Percentiles rank a stretch among this genome's conserved stretches.
These are phyloP conservation scores for Citrus hindsii DNA, from an alignment of 345 rosid genomes.

Conservation along the genomic window DNA sequence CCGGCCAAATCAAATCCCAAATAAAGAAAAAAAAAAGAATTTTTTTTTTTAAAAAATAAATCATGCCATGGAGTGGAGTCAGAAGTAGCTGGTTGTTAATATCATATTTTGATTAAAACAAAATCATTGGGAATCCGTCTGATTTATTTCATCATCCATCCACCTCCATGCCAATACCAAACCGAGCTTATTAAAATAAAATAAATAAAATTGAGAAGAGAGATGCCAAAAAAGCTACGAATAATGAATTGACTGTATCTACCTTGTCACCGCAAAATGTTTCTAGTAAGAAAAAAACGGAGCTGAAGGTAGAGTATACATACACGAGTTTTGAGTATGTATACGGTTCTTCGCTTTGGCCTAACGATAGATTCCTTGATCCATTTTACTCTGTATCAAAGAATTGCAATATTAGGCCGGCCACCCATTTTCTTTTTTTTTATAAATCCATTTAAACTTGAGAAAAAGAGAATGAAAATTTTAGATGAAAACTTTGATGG, in stretches of 20 bases:
- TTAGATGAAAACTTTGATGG: neutral
- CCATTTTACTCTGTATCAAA: conserved; percentile 17
- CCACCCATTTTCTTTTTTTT: too few relatives aligned
- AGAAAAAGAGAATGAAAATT: too few relatives aligned
- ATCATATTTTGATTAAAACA: conserved; percentile 14
- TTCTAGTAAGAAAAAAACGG: conserved; percentile 21
- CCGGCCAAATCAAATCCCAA: conserved; percentile 8
- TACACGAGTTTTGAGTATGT: conserved; percentile 9
- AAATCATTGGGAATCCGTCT: conserved; percentile 69
- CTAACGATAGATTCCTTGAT: conserved; percentile 53
- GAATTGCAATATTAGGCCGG: conserved; percentile 48
- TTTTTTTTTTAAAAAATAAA: too few relatives aligned
- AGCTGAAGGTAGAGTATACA: conserved; percentile 39
- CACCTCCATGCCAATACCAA: neutral
- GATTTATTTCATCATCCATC: conserved; percentile 49
- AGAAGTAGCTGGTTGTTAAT: conserved; percentile 46
- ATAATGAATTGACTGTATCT: conserved; percentile 21
- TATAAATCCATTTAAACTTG: neutral
- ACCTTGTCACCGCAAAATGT: conserved; percentile 48
- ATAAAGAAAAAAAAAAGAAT: neutral
- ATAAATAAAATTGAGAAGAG: too few relatives aligned
- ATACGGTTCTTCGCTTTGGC: conserved; percentile 28
- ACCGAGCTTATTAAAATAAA: neutral
- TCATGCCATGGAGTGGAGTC: conserved; percentile 17
- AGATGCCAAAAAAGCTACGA: neutral